Conservation (phyloP, 164 flowering plant genomes). For the Platanus orientalis region DNA sequence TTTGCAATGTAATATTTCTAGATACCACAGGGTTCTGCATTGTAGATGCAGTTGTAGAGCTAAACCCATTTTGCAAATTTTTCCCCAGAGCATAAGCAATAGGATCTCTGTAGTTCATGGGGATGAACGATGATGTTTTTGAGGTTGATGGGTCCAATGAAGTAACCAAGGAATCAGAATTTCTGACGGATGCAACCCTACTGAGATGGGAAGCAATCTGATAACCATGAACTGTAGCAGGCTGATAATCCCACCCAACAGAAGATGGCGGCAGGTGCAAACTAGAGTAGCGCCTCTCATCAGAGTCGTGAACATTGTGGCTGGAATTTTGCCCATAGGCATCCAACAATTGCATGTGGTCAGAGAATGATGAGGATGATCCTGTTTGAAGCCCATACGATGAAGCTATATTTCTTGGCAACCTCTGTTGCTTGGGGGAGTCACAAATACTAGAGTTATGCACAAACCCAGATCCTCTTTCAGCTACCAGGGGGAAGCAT, state of each 20-base stretch:
- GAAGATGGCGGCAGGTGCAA: slow-evolving; percentile 63
- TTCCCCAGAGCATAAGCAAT: slow-evolving; percentile 36
- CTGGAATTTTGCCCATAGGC: slow-evolving; percentile 47
- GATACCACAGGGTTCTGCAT: slow-evolving; percentile 46
- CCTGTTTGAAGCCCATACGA: slow-evolving; percentile 51
- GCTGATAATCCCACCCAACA: slow-evolving; percentile 68
- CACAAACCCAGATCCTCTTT: slow-evolving; percentile 39
- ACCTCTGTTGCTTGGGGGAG: slow-evolving; percentile 49
- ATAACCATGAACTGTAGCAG: slow-evolving; percentile 85
- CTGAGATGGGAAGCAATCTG: slow-evolving; percentile 60
- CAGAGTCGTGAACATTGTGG: slow-evolving; percentile 29
- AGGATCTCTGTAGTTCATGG: slow-evolving; percentile 44
- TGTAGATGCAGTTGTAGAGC: slow-evolving; percentile 40
- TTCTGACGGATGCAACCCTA: slow-evolving; percentile 44
- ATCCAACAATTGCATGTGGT: slow-evolving; percentile 42
- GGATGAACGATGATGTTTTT: slow-evolving; percentile 38
- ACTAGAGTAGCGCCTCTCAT: slow-evolving; percentile 79
- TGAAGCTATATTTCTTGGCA: slow-evolving; percentile 36
- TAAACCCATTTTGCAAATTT: slow-evolving; percentile 44
- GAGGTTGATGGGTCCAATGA: slow-evolving; percentile 36
- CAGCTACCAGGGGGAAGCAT: slow-evolving; percentile 34
- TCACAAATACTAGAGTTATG: slow-evolving; percentile 34
- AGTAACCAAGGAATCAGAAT: slow-evolving; percentile 28
- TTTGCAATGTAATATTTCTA: slow-evolving; percentile 39
- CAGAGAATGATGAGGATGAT: slow-evolving; percentile 42